Percentiles rank a stretch among this genome's conserved stretches.
These are phyloP conservation scores for Penicillium atrosanguineum DNA, from an alignment of 495 filamentous ascomycete species.

Conservation along the genomic window DNA sequence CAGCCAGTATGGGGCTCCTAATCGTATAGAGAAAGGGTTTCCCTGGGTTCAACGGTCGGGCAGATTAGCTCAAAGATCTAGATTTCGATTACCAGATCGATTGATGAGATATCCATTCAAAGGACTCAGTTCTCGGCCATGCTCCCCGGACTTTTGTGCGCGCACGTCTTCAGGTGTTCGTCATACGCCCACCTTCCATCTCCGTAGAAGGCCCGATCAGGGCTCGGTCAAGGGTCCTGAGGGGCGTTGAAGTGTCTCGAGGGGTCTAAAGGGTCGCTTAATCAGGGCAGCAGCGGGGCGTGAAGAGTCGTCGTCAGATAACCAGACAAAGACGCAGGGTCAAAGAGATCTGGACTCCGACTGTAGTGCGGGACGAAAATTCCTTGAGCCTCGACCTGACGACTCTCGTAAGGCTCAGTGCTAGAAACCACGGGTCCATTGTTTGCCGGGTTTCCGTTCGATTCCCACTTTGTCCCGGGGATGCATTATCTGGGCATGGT, in stretches of 20 bases:
- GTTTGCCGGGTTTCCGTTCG: too few species aligned
- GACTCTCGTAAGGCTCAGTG: neutral
- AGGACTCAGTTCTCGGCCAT: too few species aligned
- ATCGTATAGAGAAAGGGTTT: too few species aligned
- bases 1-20: too few species aligned
- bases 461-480: too few species aligned
- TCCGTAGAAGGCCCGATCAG: neutral
- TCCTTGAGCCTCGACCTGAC: neutral
- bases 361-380: neutral
- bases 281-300: slow-evolving; percentile 18
- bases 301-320: slow-evolving; percentile 20
- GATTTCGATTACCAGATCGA: too few species aligned
- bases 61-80: too few species aligned
- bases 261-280: neutral
- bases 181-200: neutral
- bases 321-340: slow-evolving; percentile 7
- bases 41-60: too few species aligned
- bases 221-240: slow-evolving; percentile 7
- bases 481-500: too few species aligned
- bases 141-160: too few species aligned
- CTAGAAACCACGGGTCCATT: neutral
- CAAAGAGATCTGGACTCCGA: neutral
- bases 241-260: neutral
- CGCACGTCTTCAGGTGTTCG: neutral
- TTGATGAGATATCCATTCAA: too few species aligned